Evolutionary conservation across 768 basidiomycete genomes (phyloP).

Genomic region (Auriscalpium vulgare): DNA sequence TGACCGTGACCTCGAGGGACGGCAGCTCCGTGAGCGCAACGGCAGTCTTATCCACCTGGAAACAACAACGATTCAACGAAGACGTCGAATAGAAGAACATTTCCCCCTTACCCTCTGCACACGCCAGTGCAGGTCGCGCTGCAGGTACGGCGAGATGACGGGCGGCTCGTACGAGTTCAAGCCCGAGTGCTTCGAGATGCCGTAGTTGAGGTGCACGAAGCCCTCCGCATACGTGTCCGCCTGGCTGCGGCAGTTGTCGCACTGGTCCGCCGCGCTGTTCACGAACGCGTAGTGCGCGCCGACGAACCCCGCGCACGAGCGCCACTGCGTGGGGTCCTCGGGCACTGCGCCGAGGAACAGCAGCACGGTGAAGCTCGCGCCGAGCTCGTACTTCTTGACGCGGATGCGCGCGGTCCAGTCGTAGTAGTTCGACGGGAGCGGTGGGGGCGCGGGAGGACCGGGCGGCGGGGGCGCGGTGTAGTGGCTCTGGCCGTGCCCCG

Average conservation of each 20-base stretch:
- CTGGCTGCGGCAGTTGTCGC: slow-evolving; percentile 33
- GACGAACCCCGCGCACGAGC: slow-evolving; percentile 27
- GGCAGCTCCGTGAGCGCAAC: not conserved
- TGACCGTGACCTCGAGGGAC: slow-evolving; percentile 10
- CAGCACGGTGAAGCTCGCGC: slow-evolving; percentile 34
- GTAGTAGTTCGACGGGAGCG: not conserved
- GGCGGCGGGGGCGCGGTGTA: slow-evolving; percentile 1
- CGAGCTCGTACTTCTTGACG: slow-evolving; percentile 36
- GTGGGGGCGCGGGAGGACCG: not conserved
- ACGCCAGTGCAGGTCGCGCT: slow-evolving; percentile 33
- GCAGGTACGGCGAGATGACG: slow-evolving; percentile 34
- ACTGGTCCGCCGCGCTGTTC: slow-evolving; percentile 24
- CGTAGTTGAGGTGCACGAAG: slow-evolving; percentile 36
- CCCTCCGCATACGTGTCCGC: slow-evolving; percentile 27
- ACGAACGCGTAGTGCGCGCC: slow-evolving; percentile 40
- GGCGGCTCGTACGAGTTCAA: slow-evolving; percentile 29
- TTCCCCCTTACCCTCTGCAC: slow-evolving; percentile 28
- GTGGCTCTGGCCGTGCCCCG: not conserved
- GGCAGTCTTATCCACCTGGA: not conserved
- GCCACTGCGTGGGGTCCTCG: slow-evolving; percentile 31
- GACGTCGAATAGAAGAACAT: too few species aligned
- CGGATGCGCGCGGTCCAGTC: slow-evolving; percentile 39
- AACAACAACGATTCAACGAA: too few species aligned
- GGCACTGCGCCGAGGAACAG: slow-evolving; percentile 40
- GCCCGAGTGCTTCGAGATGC: slow-evolving; percentile 19